These are phyloP conservation scores for Reticulascus tulasneorum DNA, from an alignment of 2,329 filamentous ascomycete genomes.

Conservation along the genomic window DNA sequence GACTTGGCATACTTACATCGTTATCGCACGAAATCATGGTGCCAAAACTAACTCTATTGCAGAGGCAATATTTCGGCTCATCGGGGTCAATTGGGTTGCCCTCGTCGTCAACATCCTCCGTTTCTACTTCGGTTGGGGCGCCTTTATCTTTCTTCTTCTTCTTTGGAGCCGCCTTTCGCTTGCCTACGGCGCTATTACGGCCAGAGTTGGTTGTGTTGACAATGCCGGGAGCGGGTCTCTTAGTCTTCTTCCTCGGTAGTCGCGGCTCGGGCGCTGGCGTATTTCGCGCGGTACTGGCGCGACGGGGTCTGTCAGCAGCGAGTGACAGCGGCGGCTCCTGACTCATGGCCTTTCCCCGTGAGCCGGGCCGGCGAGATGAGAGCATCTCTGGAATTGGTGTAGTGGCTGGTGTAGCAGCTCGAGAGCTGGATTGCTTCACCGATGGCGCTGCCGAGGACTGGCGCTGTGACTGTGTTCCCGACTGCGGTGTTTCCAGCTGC, in stretches of 20 bases:
- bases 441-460: conserved; percentile 19
- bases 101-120: conserved; percentile 62
- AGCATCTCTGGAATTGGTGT: conserved; percentile 34
- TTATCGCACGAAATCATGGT: conserved; percentile 84
- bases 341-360: conserved; percentile 49
- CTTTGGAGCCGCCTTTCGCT: conserved; percentile 67
- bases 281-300: conserved; percentile 53
- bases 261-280: conserved; percentile 49
- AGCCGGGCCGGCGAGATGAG: conserved; percentile 43
- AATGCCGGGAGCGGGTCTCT: conserved; percentile 68
- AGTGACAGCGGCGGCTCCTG: conserved; percentile 46
- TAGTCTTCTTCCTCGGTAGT: conserved; percentile 52
- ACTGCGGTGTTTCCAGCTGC: conserved; percentile 21
- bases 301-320: conserved; percentile 49
- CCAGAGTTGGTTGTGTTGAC: conserved; percentile 60
- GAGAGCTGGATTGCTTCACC: conserved; percentile 26
- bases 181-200: conserved; percentile 65
- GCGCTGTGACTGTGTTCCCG: conserved; percentile 14
- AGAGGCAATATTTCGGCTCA: conserved; percentile 73
- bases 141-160: conserved; percentile 53
- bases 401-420: conserved; percentile 30
- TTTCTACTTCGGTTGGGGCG: conserved; percentile 39
- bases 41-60: conserved; percentile 75
- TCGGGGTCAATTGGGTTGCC: conserved; percentile 69
- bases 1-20: conserved; percentile 52